These are phyloP conservation scores for Moringa oleifera DNA, from an alignment of 345 rosid genomes.

Conservation along the genomic window DNA sequence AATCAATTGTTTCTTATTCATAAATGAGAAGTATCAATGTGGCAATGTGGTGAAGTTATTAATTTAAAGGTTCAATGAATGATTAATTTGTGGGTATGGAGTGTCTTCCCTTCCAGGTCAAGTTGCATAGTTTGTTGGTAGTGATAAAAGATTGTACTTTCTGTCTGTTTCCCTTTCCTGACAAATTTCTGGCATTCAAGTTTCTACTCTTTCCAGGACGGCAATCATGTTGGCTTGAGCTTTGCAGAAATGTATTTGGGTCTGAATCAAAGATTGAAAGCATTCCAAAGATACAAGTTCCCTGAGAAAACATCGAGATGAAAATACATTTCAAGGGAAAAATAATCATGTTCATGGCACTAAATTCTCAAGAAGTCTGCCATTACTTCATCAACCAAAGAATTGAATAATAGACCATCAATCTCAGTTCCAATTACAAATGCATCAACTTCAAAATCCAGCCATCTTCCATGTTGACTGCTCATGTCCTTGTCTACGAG, in stretches of 20 bases:
- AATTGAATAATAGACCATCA: slow-evolving; percentile 44
- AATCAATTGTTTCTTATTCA: too few relatives aligned
- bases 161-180: too few relatives aligned
- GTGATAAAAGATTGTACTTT: too few relatives aligned
- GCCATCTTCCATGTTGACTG: slow-evolving; percentile 73
- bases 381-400: slow-evolving; percentile 63
- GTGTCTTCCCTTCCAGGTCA: too few relatives aligned
- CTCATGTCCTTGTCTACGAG: slow-evolving; percentile 94
- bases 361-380: slow-evolving; percentile 34
- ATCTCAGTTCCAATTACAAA: slow-evolving; percentile 54
- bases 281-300: slow-evolving; percentile 4
- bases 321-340: not conserved
- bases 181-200: too few relatives aligned
- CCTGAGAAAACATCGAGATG: not conserved
- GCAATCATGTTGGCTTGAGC: not conserved
- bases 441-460: slow-evolving; percentile 63
- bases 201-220: too few relatives aligned
- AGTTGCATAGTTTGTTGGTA: too few relatives aligned
- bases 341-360: not conserved
- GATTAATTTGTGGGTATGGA: too few relatives aligned
- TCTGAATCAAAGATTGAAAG: not conserved
- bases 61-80: too few relatives aligned
- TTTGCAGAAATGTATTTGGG: too few relatives aligned
- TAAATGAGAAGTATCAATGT: too few relatives aligned
- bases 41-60: too few relatives aligned